Evolutionary conservation across 768 basidiomycete species (phyloP).

Genomic region (Naganishia kalamii): DNA sequence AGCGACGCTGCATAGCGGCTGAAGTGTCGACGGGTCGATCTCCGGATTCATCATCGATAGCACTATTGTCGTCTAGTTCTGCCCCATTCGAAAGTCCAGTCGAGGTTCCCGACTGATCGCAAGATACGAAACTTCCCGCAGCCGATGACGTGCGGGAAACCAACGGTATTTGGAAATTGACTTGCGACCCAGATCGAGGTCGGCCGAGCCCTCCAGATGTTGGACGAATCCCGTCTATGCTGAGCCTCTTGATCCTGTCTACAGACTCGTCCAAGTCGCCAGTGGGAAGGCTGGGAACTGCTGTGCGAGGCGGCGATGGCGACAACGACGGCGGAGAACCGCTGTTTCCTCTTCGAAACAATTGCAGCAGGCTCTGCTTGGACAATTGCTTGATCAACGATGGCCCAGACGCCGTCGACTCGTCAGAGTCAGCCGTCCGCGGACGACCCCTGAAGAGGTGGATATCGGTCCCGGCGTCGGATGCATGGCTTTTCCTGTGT

Average conservation of each 20-base stretch:
- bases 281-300: conserved; percentile 15
- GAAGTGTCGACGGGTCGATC: neutral
- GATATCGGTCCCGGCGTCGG: conserved; percentile 16
- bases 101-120: neutral
- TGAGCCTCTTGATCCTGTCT: conserved; percentile 23
- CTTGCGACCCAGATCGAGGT: conserved; percentile 13
- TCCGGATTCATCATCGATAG: neutral
- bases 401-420: neutral
- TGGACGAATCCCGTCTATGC: conserved; percentile 16
- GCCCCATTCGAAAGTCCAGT: neutral
- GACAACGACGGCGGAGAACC: conserved; percentile 11
- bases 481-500: conserved; percentile 6
- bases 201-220: neutral
- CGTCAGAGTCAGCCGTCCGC: neutral
- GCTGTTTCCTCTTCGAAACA: conserved; percentile 16
- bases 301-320: conserved; percentile 14
- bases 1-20: too few relatives aligned
- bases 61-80: neutral
- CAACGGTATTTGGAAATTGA: conserved; percentile 11
- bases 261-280: conserved; percentile 23
- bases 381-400: conserved; percentile 15
- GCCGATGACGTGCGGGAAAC: neutral
- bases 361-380: conserved; percentile 4
- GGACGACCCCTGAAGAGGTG: conserved; percentile 26
- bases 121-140: neutral